Base-by-base conservation (phyloP, 1,139 yeast genomes). In the Blastobotrys persicus region DNA sequence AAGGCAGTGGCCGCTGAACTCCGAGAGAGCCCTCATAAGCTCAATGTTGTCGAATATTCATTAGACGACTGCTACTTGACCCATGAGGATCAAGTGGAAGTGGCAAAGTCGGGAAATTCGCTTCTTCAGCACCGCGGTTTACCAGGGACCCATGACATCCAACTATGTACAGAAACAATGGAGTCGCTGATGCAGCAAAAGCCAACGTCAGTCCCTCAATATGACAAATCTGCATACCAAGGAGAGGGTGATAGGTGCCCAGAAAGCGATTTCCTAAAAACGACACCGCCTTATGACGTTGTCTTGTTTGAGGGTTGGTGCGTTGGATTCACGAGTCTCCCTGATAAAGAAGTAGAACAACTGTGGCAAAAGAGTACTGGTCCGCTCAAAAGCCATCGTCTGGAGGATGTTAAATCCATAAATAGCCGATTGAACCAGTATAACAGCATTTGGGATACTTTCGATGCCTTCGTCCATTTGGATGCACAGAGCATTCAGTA, bases 271-370 rank as follows among this genome's bases (percentile, higher is more conserved):
- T 60, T 60, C 1, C 49, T 59, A 2, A 46, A 53, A 2, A 55
- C 49, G 7, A 47, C 52, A 1, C 61, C 66, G 1, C 75, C 76
- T 0, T 72, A 80, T 3, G 88, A 86, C 59, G 75, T 89, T 1
- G 75, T 91, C 2, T 66, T 92, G 4, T 75, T 92, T 46, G 98
- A 92, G 69, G 98, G 98, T 1, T 92, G 98, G 98, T 88, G 91
- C 67, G 78, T 83, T 20, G 98, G 98, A 1, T 91, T 81, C 65
- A 58, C 63, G 31, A 77, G 91, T 1, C 58, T 77, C 17, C 55
- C 69, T 17, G 69, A 68, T 13, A 19, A 7, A 13, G 38, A 34
- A 14, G 7, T 34, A 14, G 68, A 64, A 2, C 63, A 58, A 4
- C 52, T 70, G 16, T 53, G 58, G 49, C 42, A 52, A 2, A 46